phyloP scores from a whole-genome alignment of 2,329 filamentous ascomycete species.

The Periconia macrospinosa region DNA sequence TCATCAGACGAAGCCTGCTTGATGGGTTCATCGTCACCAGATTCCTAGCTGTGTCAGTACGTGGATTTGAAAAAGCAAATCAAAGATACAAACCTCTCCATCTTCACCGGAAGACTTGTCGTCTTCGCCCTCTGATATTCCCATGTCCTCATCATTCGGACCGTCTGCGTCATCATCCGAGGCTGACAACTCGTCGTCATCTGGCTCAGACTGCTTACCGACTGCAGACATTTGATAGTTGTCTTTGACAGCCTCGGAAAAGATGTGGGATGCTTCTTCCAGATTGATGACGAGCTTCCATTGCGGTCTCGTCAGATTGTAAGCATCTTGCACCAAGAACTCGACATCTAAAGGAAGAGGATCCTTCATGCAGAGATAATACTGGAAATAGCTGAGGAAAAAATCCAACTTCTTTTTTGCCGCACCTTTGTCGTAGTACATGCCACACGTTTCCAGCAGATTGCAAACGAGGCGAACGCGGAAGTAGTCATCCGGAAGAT shows the following conservation, averaged over 20 bases:
- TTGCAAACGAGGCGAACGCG: slow-evolving; percentile 88
- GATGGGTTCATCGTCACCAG: slow-evolving; percentile 49
- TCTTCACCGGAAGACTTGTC: slow-evolving; percentile 56
- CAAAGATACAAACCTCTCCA: slow-evolving; percentile 47
- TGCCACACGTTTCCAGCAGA: slow-evolving; percentile 89
- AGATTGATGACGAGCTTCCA: slow-evolving; percentile 85
- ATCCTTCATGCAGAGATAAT: slow-evolving; percentile 91
- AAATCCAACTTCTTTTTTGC: slow-evolving; percentile 98
- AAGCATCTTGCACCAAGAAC: slow-evolving; percentile 93
- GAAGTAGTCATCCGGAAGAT: slow-evolving; percentile 93
- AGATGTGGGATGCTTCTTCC: slow-evolving; percentile 80
- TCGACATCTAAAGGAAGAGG: slow-evolving; percentile 94
- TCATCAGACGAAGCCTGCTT: slow-evolving; percentile 66
- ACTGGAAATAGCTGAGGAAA: slow-evolving; percentile 95
- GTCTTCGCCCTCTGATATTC: slow-evolving; percentile 56
- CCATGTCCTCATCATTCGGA: slow-evolving; percentile 47
- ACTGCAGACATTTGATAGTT: slow-evolving; percentile 81
- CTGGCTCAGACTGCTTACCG: slow-evolving; percentile 69
- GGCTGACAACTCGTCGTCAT: slow-evolving; percentile 71
- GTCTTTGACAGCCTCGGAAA: slow-evolving; percentile 84
- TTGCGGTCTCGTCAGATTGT: slow-evolving; percentile 79
- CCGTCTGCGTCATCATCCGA: slow-evolving; percentile 73
- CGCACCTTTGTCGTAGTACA: slow-evolving; percentile 91
- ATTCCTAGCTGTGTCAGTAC: slow-evolving; percentile 33
- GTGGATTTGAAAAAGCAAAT: not conserved